Evolutionary conservation across 2,329 filamentous ascomycete species (phyloP).

Genomic region (Zasmidium cellare): DNA sequence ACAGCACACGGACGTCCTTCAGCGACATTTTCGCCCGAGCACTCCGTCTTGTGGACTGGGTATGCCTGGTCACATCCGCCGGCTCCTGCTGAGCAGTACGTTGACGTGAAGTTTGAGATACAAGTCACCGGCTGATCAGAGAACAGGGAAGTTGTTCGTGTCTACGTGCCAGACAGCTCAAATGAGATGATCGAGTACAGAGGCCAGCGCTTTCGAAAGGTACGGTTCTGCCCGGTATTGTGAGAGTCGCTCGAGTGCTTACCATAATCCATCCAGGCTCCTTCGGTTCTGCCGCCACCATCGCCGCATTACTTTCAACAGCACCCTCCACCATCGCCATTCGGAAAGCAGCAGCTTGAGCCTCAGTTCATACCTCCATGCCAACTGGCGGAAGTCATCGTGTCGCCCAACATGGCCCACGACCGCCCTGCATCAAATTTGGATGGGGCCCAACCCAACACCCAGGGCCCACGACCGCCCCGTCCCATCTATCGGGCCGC

Average conservation of each 20-base stretch:
- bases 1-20: too few species aligned
- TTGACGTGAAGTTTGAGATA: neutral
- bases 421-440: too few species aligned
- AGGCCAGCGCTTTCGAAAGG: slow-evolving; percentile 12
- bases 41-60: too few species aligned
- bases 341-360: too few species aligned
- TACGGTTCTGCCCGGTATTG: neutral
- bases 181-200: slow-evolving; percentile 16
- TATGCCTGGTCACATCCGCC: too few species aligned
- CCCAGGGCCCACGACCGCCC: too few species aligned
- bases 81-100: neutral
- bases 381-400: slow-evolving; percentile 2
- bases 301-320: too few species aligned
- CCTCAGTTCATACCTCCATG: neutral
- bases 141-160: slow-evolving; percentile 16
- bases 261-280: neutral
- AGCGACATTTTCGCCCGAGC: too few species aligned
- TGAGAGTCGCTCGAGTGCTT: neutral
- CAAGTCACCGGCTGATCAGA: neutral
- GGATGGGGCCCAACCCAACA: too few species aligned
- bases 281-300: neutral
- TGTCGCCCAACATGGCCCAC: slow-evolving; percentile 8
- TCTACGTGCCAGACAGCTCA: slow-evolving; percentile 15
- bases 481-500: slow-evolving; percentile 25
- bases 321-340: too few species aligned